Evolutionary conservation across 139 green algal genomes (phyloP), one percentile per base, ranked within the genome.

Genomic region (Asterochloris erici): DNA sequence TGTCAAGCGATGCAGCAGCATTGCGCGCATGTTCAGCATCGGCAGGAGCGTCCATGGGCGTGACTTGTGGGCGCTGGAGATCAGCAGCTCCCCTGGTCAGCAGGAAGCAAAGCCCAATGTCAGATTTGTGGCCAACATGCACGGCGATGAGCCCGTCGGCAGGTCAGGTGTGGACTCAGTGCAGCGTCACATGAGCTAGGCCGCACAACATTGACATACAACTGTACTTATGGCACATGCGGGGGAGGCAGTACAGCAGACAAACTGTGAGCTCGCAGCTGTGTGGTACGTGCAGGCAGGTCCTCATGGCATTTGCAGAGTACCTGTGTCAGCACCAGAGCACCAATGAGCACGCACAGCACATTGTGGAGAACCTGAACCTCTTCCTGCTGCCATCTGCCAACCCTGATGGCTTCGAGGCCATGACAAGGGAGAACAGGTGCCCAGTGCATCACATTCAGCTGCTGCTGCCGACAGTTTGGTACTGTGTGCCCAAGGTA

Each of bases 391-490:
- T 98, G 63, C 91, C 91, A 0, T 89, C 90, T 27, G 88, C 96
- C 70, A 98, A 98, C 85, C 96, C 96, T 14, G 96, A 98, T 83
- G 96, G 95, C 15, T 98, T 97, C 84, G 82, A 82, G 0, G 10
- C 9, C n/a, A 69, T 47, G 12, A 23, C 19, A 0, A 81, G 93
- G 0, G 87, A 84, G n/a, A 97, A 96, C 80, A 82, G 64, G 92
- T 93, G 77, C 38, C 38, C 38, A 54, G 38, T 54, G 38, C 38
- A 54, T 54, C 38, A 54, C 38, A 54, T 6, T 54, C 38, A 6
- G 4, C 38, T 6, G 38, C 38, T 54, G 38, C 38, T 54, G 38
- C 38, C 38, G 38, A 54, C 38, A 6, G 6, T 54, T 6, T 54
- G 38, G 38, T 54, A 54, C 38, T 54, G 38, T 10, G 2, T 54